Percentiles rank a stretch among this genome's conserved stretches.
phyloP scores from a whole-genome alignment of 2,329 filamentous ascomycete genomes.

The Blastomyces silverae region DNA sequence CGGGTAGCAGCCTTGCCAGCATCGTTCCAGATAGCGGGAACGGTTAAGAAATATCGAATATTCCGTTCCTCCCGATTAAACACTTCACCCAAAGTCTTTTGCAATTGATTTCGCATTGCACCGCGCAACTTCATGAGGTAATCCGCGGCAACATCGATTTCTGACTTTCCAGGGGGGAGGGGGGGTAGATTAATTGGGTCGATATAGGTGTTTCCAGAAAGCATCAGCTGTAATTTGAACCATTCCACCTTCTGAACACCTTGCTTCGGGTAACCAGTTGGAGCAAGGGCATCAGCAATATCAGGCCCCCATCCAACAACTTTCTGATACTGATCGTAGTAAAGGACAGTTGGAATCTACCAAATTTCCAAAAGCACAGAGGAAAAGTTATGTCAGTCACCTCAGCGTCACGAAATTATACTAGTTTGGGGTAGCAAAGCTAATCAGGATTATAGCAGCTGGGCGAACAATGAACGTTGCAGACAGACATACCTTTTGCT shows the following conservation, averaged over 20 bases:
- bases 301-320: constrained; percentile 99
- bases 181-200: constrained; percentile 98
- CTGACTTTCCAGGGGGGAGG: constrained; percentile 93
- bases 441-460: not conserved
- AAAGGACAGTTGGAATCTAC: constrained; percentile 96
- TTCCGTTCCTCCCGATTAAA: constrained; percentile 98
- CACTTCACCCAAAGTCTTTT: constrained; percentile 94
- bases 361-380: not conserved
- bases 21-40: constrained; percentile 99
- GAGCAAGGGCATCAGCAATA: constrained; percentile 91
- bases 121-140: constrained; percentile 97
- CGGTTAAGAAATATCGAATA: constrained; percentile 94
- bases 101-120: constrained; percentile 89
- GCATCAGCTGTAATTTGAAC: constrained; percentile 99
- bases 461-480: not conserved
- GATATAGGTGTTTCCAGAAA: constrained; percentile 97
- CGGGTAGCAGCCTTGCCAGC: constrained; percentile 95
- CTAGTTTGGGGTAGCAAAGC: not conserved
- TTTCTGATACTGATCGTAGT: constrained; percentile 99
- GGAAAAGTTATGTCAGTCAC: not conserved
- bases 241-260: constrained; percentile 99
- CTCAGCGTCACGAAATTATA: not conserved
- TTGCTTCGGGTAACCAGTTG: constrained; percentile 94
- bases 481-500: constrained; percentile 71
- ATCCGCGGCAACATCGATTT: constrained; percentile 98